Evolutionary conservation across 1,139 yeast genomes (phyloP), one percentile per base, ranked within the genome.

Genomic region (Blastobotrys illinoisensis): DNA sequence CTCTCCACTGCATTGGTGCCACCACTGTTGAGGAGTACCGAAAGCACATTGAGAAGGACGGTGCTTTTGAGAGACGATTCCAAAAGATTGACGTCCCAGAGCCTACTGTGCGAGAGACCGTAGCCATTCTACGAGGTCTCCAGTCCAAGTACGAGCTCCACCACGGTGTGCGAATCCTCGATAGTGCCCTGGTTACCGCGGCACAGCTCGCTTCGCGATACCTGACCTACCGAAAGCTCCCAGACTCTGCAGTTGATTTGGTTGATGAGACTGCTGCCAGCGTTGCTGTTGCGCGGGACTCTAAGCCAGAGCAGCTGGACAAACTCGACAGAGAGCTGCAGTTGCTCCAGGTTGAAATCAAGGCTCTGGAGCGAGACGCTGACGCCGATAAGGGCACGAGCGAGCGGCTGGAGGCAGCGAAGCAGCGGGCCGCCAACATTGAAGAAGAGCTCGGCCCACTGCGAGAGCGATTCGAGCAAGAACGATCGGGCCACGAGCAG

Each of bases 41-140:
- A 69, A 86, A 91, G 69, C 84, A 85, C 67, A 86, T 93, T 59
- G 89, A 95, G 67, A 93, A 93, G 71, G 99, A 93, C 73, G 99
- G 97, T 70, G 99, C 99, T 0, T 91, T 93, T 71, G 99, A 93
- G 72, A 87, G 99, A 79, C 83, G 99, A 71, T 93, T 93, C 81
- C 99, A 93, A 74, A 90, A 89, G 70, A 88, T 95, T 63, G 96
- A 91, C 67, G 98, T 93, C 19, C 89, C 88, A 50, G 99, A 95
- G 64, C 93, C 98, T 55, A 86, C 97, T 0, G 82, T 89, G 32
- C 81, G 86, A 62, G 98, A 93, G 73, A 90, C 99, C 0, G 89
- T 93, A 53, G 97, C 98, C 7, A 93, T 93, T 58, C 80, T 95
- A 64, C 86, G 99, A 79, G 99, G 99, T 59, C 79, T 95, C 64